Conservation (phyloP, 1,139 yeast genomes). For the Pichia sp. region DNA sequence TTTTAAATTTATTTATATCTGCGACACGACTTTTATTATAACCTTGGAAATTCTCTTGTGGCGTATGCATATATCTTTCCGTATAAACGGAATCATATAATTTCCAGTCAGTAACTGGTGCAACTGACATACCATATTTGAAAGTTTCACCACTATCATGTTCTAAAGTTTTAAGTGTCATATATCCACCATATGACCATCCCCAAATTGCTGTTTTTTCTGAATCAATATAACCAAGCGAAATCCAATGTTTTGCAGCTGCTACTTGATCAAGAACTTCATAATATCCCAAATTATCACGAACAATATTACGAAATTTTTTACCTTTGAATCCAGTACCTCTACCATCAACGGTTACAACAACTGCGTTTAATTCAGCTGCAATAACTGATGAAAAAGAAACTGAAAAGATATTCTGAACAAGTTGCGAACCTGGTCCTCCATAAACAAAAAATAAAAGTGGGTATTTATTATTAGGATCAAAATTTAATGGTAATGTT, state of each 20-base stretch:
- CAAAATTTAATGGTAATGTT: conserved; percentile 58
- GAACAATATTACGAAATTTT: conserved; percentile 54
- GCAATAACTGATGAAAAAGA: conserved; percentile 62
- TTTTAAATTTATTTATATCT: conserved; percentile 41
- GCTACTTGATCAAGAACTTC: conserved; percentile 68
- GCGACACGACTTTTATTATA: conserved; percentile 49
- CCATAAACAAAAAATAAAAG: conserved; percentile 70
- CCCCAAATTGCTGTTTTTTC: conserved; percentile 69
- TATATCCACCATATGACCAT: conserved; percentile 80
- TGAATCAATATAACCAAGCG: conserved; percentile 50
- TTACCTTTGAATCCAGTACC: conserved; percentile 71
- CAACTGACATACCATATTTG: conserved; percentile 69
- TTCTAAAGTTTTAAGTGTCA: conserved; percentile 69
- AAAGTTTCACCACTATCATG: conserved; percentile 54
- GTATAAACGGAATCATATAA: conserved; percentile 73
- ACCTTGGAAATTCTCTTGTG: conserved; percentile 54
- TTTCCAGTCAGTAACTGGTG: conserved; percentile 78
- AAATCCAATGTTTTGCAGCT: conserved; percentile 57
- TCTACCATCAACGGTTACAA: conserved; percentile 77
- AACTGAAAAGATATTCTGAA: conserved; percentile 45
- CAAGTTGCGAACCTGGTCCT: conserved; percentile 78
- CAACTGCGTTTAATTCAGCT: conserved; percentile 62
- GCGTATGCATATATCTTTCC: conserved; percentile 71
- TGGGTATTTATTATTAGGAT: conserved; percentile 51
- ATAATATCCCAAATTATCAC: conserved; percentile 59